A percentile compares a stretch with the other conserved stretches of the same genome.
Conservation (phyloP, 164 flowering plant genomes). For the Dillenia turbinata region DNA sequence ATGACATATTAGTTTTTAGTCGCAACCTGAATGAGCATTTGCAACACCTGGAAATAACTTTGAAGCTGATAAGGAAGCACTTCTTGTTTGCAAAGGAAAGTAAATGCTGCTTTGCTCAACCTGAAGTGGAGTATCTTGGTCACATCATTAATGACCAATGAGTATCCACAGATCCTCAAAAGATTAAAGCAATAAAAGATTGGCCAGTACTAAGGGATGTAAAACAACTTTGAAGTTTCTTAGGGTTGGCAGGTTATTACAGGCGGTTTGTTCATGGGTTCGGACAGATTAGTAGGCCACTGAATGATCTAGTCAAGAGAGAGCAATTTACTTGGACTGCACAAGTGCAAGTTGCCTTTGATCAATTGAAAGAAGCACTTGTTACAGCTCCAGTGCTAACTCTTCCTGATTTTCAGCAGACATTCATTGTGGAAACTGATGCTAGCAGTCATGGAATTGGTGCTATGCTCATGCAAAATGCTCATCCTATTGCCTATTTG, state of each 20-base stretch:
- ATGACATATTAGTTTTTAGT: too few species aligned
- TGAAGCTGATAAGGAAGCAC: too few species aligned
- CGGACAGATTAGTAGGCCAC: background rate
- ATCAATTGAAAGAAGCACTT: background rate
- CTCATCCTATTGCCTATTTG: too few species aligned
- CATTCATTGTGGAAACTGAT: too few species aligned
- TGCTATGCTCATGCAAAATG: too few species aligned
- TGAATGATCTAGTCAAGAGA: background rate
- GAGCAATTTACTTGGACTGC: background rate
- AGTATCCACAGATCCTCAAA: background rate
- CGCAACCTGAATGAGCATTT: too few species aligned
- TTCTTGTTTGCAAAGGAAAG: too few species aligned
- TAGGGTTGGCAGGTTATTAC: conserved; percentile 5
- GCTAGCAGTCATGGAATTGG: too few species aligned
- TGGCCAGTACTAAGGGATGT: background rate
- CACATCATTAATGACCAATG: conserved; percentile 1
- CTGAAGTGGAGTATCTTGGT: background rate
- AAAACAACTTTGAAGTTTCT: conserved; percentile 1
- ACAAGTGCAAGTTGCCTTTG: background rate
- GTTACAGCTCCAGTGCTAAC: too few species aligned
- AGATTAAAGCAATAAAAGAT: background rate
- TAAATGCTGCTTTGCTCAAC: conserved; percentile 2
- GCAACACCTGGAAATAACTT: too few species aligned
- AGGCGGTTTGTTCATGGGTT: background rate
- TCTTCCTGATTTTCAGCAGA: too few species aligned